Evolutionary conservation across 1,139 yeast genomes (phyloP), one percentile per base, ranked within the genome.

Genomic region (Entelexis sorbosivorans): DNA sequence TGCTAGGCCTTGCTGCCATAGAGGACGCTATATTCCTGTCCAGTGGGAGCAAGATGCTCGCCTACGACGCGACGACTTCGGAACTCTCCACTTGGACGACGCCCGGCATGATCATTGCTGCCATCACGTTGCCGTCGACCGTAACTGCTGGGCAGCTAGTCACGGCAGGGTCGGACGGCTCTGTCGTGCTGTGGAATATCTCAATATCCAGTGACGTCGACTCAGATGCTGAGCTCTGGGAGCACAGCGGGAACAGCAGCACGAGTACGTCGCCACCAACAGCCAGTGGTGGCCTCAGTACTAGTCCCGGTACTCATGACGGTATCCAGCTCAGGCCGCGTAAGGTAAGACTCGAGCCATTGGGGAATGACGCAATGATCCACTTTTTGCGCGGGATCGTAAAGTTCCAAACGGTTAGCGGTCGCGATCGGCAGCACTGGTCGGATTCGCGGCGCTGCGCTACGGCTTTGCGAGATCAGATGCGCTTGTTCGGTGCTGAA

Each of bases 361-460:
- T 64, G 20, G 72, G 71, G 47, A 79, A 84, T 54, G 87, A 82
- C 48, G 73, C 76, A 33, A 72, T 91, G 73, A 64, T 89, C 40
- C 71, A 74, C 32, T 76, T 84, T 5, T 72, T 91, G 53, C 69
- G 74, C 17, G 76, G 75, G 48, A 72, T 83, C 51, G 81, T 88
- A 13, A 69, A 83, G 0, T 88, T 73, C 66, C 78, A 76, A 59
- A 87, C 97, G 0, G 83, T 91, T 11, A 84, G 95, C 13, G 82
- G 82, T 57, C 74, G 74, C 46, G 87, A 86, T 0, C 77, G 77
- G 19, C 64, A 72, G 40, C 81, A 76, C 62, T 74, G 84, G 60
- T 85, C 84, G 58, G 95, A 88, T 44, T 82, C 93, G 8, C 77
- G 96, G 55, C 77, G 82, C 44, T 91, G 98, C 69, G 96, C 97